Conservation (phyloP, 129 eudicot genomes). For the Chrysanthemum seticuspe region DNA sequence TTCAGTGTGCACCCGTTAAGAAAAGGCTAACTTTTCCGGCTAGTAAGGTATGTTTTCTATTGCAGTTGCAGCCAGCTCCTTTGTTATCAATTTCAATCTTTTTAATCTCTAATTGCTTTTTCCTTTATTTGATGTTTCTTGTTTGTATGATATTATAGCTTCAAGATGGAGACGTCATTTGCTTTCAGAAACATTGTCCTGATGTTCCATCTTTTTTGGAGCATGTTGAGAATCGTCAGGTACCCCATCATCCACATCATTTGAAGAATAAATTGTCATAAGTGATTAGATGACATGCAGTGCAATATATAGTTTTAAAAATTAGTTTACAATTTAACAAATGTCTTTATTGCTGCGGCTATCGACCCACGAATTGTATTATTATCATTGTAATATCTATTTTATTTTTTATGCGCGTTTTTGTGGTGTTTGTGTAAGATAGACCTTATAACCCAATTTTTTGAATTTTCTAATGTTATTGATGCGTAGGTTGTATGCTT, state of each 20-base stretch:
- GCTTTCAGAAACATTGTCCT: constrained; percentile 75
- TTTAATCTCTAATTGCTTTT: not conserved
- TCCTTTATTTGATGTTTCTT: not conserved
- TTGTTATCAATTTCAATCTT: not conserved
- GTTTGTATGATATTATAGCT: constrained; percentile 54
- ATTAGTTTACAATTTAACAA: too few species aligned
- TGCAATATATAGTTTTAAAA: too few species aligned
- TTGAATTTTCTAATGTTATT: not conserved
- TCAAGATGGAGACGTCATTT: constrained; percentile 90
- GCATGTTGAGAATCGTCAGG: constrained; percentile 76
- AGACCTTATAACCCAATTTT: not conserved
- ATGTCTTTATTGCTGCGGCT: too few species aligned
- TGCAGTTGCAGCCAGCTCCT: constrained; percentile 4
- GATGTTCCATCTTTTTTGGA: constrained; percentile 68
- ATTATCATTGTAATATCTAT: not conserved
- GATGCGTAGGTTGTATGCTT: constrained; percentile 51
- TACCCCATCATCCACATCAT: not conserved
- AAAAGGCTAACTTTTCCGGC: constrained; percentile 43
- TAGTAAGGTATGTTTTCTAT: constrained; percentile 50
- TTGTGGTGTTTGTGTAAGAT: not conserved
- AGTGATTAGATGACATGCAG: too few species aligned
- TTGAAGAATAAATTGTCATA: too few species aligned
- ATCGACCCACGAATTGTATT: too few species aligned
- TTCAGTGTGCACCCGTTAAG: constrained; percentile 59
- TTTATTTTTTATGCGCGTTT: not conserved